Conservation (phyloP, 768 basidiomycete species). For the Agrocybe praecox region DNA sequence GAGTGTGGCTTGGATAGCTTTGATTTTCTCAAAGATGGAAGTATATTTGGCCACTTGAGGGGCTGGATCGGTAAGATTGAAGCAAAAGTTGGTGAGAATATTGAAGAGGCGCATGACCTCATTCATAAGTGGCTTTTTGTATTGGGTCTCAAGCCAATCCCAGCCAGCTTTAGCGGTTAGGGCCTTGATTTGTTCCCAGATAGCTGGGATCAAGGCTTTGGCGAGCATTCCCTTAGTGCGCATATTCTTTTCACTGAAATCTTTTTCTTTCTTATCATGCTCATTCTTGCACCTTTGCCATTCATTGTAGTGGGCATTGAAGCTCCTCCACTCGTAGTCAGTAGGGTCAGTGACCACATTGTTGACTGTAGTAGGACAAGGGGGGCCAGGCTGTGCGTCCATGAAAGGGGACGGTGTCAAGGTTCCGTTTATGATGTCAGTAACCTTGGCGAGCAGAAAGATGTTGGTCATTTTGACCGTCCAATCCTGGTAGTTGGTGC, state of each 20-base stretch:
- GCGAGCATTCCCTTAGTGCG: too few species aligned
- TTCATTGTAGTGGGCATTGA: too few species aligned
- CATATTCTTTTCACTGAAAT: too few species aligned
- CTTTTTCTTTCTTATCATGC: too few species aligned
- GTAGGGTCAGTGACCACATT: background rate
- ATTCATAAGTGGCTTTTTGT: background rate
- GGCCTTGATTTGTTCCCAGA: too few species aligned
- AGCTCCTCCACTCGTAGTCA: background rate
- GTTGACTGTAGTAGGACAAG: background rate
- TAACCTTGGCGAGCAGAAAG: background rate
- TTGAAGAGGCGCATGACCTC: background rate
- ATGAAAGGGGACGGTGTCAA: background rate
- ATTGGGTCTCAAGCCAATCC: background rate
- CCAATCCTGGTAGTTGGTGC: background rate
- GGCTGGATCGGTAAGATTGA: background rate
- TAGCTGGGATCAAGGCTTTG: too few species aligned
- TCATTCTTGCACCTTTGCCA: too few species aligned
- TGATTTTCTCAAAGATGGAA: background rate
- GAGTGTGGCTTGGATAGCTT: background rate
- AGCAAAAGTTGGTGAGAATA: background rate
- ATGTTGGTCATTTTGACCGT: background rate
- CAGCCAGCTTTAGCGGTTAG: too few species aligned
- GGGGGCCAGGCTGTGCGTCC: background rate
- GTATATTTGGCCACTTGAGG: background rate
- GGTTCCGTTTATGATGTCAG: background rate